Conservation (phyloP, 306 rosid species). For the Hylodesmum podocarpum region DNA sequence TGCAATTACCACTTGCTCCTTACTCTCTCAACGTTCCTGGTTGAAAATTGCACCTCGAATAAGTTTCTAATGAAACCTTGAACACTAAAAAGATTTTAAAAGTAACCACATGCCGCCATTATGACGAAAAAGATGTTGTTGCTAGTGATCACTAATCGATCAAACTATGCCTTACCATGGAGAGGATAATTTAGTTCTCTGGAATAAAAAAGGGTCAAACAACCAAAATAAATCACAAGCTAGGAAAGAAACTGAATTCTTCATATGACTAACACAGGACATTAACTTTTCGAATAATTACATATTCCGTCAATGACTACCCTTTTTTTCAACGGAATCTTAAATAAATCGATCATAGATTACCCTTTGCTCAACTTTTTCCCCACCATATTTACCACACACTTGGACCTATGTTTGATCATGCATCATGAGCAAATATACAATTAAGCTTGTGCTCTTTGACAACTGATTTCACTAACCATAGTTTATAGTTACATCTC, state of each 20-base stretch:
- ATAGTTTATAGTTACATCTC: constrained; percentile 10
- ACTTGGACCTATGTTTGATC: constrained; percentile 17
- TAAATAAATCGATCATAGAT: constrained; percentile 34
- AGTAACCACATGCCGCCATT: too few species aligned
- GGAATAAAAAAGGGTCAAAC: neutral
- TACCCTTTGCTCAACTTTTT: constrained; percentile 28
- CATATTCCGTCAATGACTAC: constrained; percentile 31
- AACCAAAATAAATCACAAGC: constrained; percentile 4
- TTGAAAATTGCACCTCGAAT: too few species aligned
- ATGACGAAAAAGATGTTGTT: too few species aligned
- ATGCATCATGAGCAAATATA: constrained; percentile 29
- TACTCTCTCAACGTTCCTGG: too few species aligned
- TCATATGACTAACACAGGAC: neutral
- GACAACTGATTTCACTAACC: constrained; percentile 29
- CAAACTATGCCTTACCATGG: neutral
- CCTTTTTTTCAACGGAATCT: constrained; percentile 19
- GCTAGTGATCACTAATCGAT: too few species aligned
- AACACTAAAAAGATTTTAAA: too few species aligned
- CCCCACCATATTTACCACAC: constrained; percentile 20
- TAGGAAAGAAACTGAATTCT: neutral
- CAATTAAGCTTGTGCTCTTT: constrained; percentile 34
- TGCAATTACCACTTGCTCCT: too few species aligned
- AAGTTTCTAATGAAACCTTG: too few species aligned
- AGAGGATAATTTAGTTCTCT: neutral
- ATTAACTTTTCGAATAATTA: constrained; percentile 18